phyloP scores from a whole-genome alignment of 2,329 filamentous ascomycete genomes.

The Aspergillus tanneri region DNA sequence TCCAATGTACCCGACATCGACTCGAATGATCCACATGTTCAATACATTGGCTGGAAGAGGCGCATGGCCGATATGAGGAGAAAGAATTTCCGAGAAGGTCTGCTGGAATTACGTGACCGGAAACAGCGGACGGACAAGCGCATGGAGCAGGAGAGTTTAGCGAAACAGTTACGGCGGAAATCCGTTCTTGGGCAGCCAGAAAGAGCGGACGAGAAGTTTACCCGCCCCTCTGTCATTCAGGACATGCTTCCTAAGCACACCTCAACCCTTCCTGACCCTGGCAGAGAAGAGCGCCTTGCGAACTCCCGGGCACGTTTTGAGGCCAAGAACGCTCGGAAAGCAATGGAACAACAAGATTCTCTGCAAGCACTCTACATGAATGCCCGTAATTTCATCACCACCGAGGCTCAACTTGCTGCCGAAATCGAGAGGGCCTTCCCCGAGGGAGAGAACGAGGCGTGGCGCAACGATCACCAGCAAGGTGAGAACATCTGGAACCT shows the following conservation, averaged over 20 bases:
- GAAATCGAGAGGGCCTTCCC: conserved; percentile 76
- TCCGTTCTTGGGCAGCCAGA: conserved; percentile 62
- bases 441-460: conserved; percentile 51
- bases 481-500: conserved; percentile 54
- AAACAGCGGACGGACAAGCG: conserved; percentile 50
- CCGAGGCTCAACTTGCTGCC: conserved; percentile 70
- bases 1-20: conserved; percentile 32
- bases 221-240: conserved; percentile 63
- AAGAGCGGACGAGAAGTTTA: conserved; percentile 73
- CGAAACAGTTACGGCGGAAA: conserved; percentile 53
- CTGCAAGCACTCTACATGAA: conserved; percentile 89
- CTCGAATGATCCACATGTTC: conserved; percentile 44
- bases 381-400: conserved; percentile 81
- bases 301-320: conserved; percentile 40
- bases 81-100: conserved; percentile 67
- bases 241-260: conserved; percentile 52
- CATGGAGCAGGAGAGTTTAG: conserved; percentile 44
- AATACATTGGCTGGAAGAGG: conserved; percentile 64
- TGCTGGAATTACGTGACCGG: conserved; percentile 67
- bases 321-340: conserved; percentile 52
- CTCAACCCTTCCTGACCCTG: conserved; percentile 60
- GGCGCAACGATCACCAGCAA: conserved; percentile 42
- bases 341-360: conserved; percentile 63
- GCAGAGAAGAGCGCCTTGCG: conserved; percentile 57
- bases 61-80: conserved; percentile 71